Evolutionary conservation across 2,329 filamentous ascomycete genomes (phyloP), one percentile per base, ranked within the genome.

Genomic region (Taxawa tesnikishii): DNA sequence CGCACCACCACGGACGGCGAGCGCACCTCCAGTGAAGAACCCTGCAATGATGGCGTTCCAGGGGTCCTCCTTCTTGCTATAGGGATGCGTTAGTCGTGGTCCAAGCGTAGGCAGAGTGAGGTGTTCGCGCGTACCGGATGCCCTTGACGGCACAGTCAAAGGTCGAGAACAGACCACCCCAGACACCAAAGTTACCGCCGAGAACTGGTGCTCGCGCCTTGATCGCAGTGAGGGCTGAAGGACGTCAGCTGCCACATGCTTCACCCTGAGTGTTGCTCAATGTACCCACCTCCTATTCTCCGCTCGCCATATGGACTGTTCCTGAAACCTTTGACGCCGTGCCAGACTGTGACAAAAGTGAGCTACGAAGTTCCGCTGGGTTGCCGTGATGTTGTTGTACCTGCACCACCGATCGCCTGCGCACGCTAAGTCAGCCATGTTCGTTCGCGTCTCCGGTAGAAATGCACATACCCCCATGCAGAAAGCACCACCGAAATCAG

Each of bases 71-170:
- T 94, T 96, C 70, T 90, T 83, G 23, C 32, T 35, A 21, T 4
- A 4, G 12, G 2, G 15, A 16, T 43, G 23, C 38, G 39, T 31
- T 12, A 37, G 28, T 26, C n/a, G 29, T 29, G 12, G 19, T 14
- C n/a, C n/a, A n/a, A 14, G 14, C 3, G 12, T 14, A 9, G n/a
- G 5, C 25, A n/a, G 12, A 25, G 21, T 15, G 16, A 12, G 10
- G 17, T 25, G n/a, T n/a, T n/a, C n/a, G n/a, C n/a, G 15, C 16
- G 16, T 33, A 42, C 47, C 58, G 51, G 44, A 67, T 66, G 36
- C 88, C 88, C 70, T 96, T 98, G 40, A 94, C 82, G 14, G 87
- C 82, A 66, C 90, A 98, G 64, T 98, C 90, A 53, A 88, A 96
- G 40, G 84, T 92, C 48, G 78, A 84, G 69, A 96, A 96, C 36